Evolutionary conservation across 2,329 filamentous ascomycete genomes (phyloP).

Genomic region (Colletotrichum coccodes): DNA sequence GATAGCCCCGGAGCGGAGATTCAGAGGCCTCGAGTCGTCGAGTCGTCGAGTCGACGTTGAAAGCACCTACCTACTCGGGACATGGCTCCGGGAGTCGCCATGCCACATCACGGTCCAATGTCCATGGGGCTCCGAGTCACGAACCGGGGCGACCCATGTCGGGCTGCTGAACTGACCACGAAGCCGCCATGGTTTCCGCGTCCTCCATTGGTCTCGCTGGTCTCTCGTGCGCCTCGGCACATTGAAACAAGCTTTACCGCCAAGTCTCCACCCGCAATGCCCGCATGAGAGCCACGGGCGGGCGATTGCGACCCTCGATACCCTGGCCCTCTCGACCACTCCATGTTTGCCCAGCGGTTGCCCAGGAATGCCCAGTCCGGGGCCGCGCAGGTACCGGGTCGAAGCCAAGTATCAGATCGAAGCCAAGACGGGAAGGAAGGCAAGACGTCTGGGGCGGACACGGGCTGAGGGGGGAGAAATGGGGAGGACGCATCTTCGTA

Average conservation of each 20-base stretch:
- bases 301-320: constrained; percentile 13
- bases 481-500: constrained; percentile 3
- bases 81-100: constrained; percentile 27
- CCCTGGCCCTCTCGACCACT: not conserved
- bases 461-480: not conserved
- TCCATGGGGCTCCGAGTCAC: constrained; percentile 12
- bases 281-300: constrained; percentile 13
- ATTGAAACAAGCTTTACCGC: constrained; percentile 33
- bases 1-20: constrained; percentile 3
- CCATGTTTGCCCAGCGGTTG: not conserved
- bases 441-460: not conserved
- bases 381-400: constrained; percentile 22
- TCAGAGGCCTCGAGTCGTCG: not conserved
- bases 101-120: constrained; percentile 1
- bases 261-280: constrained; percentile 28
- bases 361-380: constrained; percentile 23
- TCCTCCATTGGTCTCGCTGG: not conserved
- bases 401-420: constrained; percentile 30
- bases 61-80: constrained; percentile 33
- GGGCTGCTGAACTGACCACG: not conserved
- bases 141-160: constrained; percentile 13
- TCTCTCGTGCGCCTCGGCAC: constrained; percentile 21
- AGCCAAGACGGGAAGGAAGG: constrained; percentile 31
- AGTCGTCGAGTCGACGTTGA: constrained; percentile 7
- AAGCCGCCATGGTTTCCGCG: not conserved